Percentiles rank a stretch among this genome's conserved stretches.
Conservation (phyloP, 1,139 yeast genomes). For the Debaryomyces fabryi region DNA sequence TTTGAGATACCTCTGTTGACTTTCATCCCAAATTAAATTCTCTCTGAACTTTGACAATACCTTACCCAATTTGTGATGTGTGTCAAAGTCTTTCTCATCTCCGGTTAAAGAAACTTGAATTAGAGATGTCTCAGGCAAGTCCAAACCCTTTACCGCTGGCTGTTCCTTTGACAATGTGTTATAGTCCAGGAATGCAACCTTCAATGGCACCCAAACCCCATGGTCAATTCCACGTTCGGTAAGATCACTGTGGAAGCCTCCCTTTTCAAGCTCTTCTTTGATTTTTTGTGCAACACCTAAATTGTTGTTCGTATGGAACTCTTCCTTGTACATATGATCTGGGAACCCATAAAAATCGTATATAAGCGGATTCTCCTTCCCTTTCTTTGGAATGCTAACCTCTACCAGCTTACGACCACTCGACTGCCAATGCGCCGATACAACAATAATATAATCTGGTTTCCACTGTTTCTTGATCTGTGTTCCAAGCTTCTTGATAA, state of each 20-base stretch:
- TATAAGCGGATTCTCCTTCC: slow-evolving; percentile 41
- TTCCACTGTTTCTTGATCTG: slow-evolving; percentile 49
- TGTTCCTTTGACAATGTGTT: slow-evolving; percentile 25
- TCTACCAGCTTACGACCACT: slow-evolving; percentile 44
- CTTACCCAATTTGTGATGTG: slow-evolving; percentile 59
- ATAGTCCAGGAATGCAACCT: slow-evolving; percentile 63
- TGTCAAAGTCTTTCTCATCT: slow-evolving; percentile 45
- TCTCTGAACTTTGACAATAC: slow-evolving; percentile 54
- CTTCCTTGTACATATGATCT: slow-evolving; percentile 58
- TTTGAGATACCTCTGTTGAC: slow-evolving; percentile 32
- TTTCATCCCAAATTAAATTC: slow-evolving; percentile 38
- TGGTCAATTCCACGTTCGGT: slow-evolving; percentile 71
- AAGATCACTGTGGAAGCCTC: slow-evolving; percentile 49
- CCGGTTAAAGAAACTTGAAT: slow-evolving; percentile 68
- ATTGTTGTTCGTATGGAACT: slow-evolving; percentile 55
- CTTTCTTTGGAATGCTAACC: slow-evolving; percentile 44
- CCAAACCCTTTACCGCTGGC: slow-evolving; percentile 34
- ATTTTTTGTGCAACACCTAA: slow-evolving; percentile 47
- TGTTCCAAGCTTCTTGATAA: slow-evolving; percentile 51
- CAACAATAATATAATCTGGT: slow-evolving; percentile 66
- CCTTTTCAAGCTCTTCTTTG: slow-evolving; percentile 36
- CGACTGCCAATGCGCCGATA: slow-evolving; percentile 82
- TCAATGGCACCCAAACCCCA: slow-evolving; percentile 81
- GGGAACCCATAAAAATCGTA: slow-evolving; percentile 82
- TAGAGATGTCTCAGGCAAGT: slow-evolving; percentile 51